Evolutionary conservation across 148 eudicot species (phyloP).

Genomic region (Silene uniflora): DNA sequence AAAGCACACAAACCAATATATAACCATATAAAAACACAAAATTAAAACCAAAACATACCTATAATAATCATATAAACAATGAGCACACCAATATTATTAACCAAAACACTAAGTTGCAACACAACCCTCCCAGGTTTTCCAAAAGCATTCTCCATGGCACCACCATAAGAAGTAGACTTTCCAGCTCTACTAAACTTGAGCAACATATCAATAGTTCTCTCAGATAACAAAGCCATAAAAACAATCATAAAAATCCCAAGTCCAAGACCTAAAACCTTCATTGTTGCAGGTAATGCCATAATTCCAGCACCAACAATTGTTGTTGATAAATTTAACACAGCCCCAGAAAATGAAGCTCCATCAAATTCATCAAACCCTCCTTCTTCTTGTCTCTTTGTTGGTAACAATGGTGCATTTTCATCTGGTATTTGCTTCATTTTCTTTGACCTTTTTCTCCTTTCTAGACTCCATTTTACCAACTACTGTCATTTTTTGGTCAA

Average conservation of each 20-base stretch:
- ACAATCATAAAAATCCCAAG: slow-evolving; percentile 47
- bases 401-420: slow-evolving; percentile 43
- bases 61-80: slow-evolving; percentile 72
- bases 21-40: background rate
- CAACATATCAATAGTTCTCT: slow-evolving; percentile 49
- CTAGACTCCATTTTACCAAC: slow-evolving; percentile 20
- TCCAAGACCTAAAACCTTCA: slow-evolving; percentile 64
- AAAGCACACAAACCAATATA: background rate
- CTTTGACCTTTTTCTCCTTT: slow-evolving; percentile 29
- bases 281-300: slow-evolving; percentile 78
- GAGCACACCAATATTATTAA: slow-evolving; percentile 61
- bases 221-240: slow-evolving; percentile 53
- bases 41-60: slow-evolving; percentile 33
- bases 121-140: slow-evolving; percentile 43
- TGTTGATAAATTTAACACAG: slow-evolving; percentile 66
- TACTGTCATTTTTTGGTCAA: slow-evolving; percentile 16
- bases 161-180: slow-evolving; percentile 48
- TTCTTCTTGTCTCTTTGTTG: slow-evolving; percentile 35
- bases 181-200: slow-evolving; percentile 50
- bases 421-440: slow-evolving; percentile 32
- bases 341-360: slow-evolving; percentile 64
- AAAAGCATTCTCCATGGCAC: slow-evolving; percentile 57
- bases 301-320: slow-evolving; percentile 81
- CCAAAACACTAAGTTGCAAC: slow-evolving; percentile 48
- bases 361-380: slow-evolving; percentile 43